These are phyloP conservation scores for Colletotrichum salicis DNA, from an alignment of 2,329 filamentous ascomycete genomes.

Conservation along the genomic window DNA sequence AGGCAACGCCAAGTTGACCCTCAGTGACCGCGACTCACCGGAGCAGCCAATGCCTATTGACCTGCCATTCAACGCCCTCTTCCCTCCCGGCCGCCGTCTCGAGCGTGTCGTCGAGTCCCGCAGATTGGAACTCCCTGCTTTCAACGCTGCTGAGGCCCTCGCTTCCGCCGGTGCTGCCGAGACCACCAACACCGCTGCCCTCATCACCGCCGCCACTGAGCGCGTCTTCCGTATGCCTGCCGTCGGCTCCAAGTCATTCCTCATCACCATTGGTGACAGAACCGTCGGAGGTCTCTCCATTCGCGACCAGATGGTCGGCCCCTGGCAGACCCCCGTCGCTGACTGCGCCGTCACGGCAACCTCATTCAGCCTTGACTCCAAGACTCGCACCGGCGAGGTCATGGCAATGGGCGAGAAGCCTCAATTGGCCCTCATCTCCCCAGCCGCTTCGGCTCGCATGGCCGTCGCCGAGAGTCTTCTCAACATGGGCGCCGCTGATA, in stretches of 20 bases:
- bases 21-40: constrained; percentile 83
- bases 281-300: constrained; percentile 89
- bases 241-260: constrained; percentile 96
- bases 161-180: constrained; percentile 70
- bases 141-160: constrained; percentile 76
- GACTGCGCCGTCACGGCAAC: constrained; percentile 94
- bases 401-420: constrained; percentile 98
- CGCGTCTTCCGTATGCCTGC: constrained; percentile 86
- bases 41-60: constrained; percentile 85
- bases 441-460: constrained; percentile 93
- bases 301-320: constrained; percentile 94
- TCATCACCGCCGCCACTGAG: constrained; percentile 75
- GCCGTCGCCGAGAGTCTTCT: constrained; percentile 92
- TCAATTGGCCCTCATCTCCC: constrained; percentile 86
- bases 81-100: constrained; percentile 87
- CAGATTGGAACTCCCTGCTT: constrained; percentile 73
- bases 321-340: constrained; percentile 93
- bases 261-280: constrained; percentile 96
- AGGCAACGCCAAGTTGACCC: constrained; percentile 77
- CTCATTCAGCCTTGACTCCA: constrained; percentile 73
- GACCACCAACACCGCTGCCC: constrained; percentile 58
- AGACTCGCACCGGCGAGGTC: constrained; percentile 86
- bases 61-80: constrained; percentile 87
- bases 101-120: constrained; percentile 78
- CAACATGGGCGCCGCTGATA: constrained; percentile 85